These are phyloP conservation scores for Trichocladium antarcticum DNA, from an alignment of 495 filamentous ascomycete species.

Conservation along the genomic window DNA sequence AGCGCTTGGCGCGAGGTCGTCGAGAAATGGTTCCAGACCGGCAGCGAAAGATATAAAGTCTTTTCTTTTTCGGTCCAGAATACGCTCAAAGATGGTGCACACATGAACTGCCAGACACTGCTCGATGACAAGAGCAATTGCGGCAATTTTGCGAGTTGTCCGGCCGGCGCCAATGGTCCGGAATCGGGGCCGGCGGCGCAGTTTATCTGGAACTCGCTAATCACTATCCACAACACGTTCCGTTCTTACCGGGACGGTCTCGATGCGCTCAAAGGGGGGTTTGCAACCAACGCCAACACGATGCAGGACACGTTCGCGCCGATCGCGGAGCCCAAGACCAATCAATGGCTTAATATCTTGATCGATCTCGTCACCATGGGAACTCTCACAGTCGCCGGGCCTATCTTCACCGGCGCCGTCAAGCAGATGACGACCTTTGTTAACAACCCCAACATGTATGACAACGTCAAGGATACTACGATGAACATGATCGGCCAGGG, in stretches of 20 bases:
- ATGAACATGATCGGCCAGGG: conserved; percentile 3
- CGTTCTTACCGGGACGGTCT: conserved; percentile 3
- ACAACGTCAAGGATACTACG: conserved; percentile 13
- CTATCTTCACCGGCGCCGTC: conserved; percentile 17
- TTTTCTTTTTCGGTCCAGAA: conserved; percentile 60
- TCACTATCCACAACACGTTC: conserved; percentile 18
- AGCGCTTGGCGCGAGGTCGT: conserved; percentile 18
- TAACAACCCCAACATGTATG: neutral
- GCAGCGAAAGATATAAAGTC: conserved; percentile 9
- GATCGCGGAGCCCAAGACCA: conserved; percentile 11
- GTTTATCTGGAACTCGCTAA: conserved; percentile 27
- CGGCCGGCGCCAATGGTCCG: neutral
- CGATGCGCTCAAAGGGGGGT: neutral
- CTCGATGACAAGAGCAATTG: neutral
- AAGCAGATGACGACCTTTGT: neutral
- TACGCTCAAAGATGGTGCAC: neutral
- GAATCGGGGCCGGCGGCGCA: conserved; percentile 19
- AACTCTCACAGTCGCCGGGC: conserved; percentile 11
- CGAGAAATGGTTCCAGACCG: conserved; percentile 6
- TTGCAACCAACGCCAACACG: conserved; percentile 6
- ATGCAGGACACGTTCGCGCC: conserved; percentile 27
- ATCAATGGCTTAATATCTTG: conserved; percentile 21
- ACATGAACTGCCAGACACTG: no score
- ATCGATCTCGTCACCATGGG: conserved; percentile 21
- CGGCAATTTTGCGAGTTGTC: neutral